phyloP scores from a whole-genome alignment of 257 asterid species.

The Solanum bulbocastanum region DNA sequence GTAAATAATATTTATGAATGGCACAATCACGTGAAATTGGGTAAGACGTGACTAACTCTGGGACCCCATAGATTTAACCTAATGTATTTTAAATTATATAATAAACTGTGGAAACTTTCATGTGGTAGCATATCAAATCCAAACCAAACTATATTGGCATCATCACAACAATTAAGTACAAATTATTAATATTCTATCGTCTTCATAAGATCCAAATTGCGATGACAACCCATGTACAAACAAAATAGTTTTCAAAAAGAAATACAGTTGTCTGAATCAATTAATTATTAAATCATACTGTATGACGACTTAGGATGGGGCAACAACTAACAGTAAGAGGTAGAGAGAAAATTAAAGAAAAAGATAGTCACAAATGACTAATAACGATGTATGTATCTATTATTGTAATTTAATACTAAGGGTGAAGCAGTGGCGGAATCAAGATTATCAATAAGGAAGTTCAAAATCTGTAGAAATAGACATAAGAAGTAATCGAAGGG shows the following conservation, averaged over 20 bases:
- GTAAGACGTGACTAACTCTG: not conserved
- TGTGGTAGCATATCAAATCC: slow-evolving; percentile 2
- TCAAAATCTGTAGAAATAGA: no score
- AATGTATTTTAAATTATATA: not conserved
- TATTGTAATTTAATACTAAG: not conserved
- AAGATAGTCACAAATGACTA: not conserved
- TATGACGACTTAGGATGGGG: not conserved
- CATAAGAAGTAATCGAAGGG: no score
- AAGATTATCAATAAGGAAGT: rapidly evolving
- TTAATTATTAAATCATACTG: not conserved
- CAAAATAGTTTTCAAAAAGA: slow-evolving; percentile 1
- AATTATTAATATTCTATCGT: slow-evolving; percentile 19
- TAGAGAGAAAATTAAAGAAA: not conserved
- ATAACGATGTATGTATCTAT: not conserved
- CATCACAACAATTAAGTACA: not conserved
- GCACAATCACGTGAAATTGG: not conserved
- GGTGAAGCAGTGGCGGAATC: no score
- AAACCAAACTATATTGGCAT: not conserved
- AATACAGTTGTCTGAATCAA: not conserved
- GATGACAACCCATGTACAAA: not conserved
- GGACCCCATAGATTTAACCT: not conserved
- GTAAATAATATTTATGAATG: not conserved
- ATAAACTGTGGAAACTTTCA: not conserved
- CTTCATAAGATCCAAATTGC: not conserved
- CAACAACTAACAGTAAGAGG: not conserved